These are phyloP conservation scores for Phlebiopsis gigantea DNA, from an alignment of 768 basidiomycete genomes.

Conservation along the genomic window DNA sequence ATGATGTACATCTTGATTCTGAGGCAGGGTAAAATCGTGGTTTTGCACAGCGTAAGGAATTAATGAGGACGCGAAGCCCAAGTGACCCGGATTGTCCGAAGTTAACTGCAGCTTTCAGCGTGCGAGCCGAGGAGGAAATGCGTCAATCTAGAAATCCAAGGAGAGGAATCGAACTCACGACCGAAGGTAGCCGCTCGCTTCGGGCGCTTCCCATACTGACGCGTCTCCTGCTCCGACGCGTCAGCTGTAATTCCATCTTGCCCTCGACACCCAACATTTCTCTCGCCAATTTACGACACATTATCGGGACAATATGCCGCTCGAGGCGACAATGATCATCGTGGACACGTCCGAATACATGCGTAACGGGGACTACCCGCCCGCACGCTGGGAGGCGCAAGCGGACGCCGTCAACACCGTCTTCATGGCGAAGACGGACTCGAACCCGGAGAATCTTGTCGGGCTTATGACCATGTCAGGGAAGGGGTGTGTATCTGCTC, in stretches of 20 bases:
- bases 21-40: no score
- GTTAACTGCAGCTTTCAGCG: no score
- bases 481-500: conserved; percentile 72
- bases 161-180: no score
- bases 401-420: conserved; percentile 85
- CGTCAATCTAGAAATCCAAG: no score
- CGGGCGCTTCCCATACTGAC: neutral
- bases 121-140: no score
- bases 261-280: neutral
- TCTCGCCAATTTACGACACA: neutral
- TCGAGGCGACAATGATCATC: conserved; percentile 97
- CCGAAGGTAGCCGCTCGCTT: no score
- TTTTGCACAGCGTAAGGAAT: no score
- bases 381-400: conserved; percentile 87
- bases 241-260: conserved; percentile 11
- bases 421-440: conserved; percentile 89
- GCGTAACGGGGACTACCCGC: conserved; percentile 89
- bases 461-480: conserved; percentile 98
- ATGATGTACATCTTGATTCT: no score
- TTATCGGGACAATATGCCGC: conserved; percentile 64
- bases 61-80: no score
- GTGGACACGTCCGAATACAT: conserved; percentile 98
- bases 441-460: conserved; percentile 96
- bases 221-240: conserved; percentile 10
- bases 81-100: no score